Evolutionary conservation across 768 basidiomycete genomes (phyloP).

Genomic region (Panaeolus cyanescens): DNA sequence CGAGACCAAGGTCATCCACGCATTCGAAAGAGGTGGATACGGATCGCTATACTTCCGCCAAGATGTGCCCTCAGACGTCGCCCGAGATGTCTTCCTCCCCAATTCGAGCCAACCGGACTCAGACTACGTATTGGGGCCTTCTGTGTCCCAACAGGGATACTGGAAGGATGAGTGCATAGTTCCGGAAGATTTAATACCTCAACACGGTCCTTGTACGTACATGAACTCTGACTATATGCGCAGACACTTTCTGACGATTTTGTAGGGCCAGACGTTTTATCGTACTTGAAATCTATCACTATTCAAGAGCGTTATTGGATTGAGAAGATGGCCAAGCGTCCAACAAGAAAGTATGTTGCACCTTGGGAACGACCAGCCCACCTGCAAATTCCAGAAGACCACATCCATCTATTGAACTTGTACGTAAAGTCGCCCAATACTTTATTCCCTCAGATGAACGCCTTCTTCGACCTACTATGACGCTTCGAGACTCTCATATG

Average conservation of each 20-base stretch:
- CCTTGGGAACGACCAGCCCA: conserved; percentile 11
- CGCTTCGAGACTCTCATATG: conserved; percentile 10
- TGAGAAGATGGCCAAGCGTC: conserved; percentile 8
- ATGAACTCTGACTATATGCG: background rate
- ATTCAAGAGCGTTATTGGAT: conserved; percentile 11
- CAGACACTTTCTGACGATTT: conserved; percentile 1
- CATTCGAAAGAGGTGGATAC: conserved; percentile 2
- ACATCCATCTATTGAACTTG: conserved; percentile 8
- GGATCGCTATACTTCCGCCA: conserved; percentile 5
- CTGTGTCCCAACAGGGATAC: conserved; percentile 1
- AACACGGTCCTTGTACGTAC: conserved; percentile 12
- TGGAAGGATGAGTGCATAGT: conserved; percentile 5
- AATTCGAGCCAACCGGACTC: conserved; percentile 5
- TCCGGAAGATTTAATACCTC: conserved; percentile 9
- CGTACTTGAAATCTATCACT: conserved; percentile 10
- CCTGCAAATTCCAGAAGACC: conserved; percentile 11
- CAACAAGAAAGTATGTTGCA: conserved; percentile 7
- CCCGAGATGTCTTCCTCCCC: conserved; percentile 4
- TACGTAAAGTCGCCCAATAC: conserved; percentile 11
- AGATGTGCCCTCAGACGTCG: conserved; percentile 5
- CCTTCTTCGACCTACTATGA: conserved; percentile 10
- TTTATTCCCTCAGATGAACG: conserved; percentile 12
- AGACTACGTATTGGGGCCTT: conserved; percentile 3
- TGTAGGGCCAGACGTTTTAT: conserved; percentile 14
- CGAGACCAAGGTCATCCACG: background rate